Evolutionary conservation across 305 asterid species (phyloP), one percentile per base, ranked within the genome.

Genomic region (Andrographis paniculata): DNA sequence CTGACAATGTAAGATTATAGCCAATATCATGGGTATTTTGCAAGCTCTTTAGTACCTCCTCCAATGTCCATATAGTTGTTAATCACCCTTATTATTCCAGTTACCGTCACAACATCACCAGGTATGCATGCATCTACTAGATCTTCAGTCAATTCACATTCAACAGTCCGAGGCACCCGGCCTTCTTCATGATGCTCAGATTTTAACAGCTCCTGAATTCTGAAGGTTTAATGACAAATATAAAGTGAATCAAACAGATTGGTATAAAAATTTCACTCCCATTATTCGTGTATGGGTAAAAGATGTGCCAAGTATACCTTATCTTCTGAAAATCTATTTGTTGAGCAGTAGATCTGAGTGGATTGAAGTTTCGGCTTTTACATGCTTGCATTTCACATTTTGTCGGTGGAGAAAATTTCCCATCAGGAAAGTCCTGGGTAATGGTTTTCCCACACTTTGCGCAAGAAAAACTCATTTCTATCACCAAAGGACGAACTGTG

Each of bases 61-160:
- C 98, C 98, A 62, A 91, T 86, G 65, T 91, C 98, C 96, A 86
- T 86, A 80, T 86, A 86, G 70, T 78, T 91, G 73, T 86, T 91
- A 56, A 91, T 86, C 74, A 82, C 82, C 61, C 94, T 75, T 58
- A 91, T 79, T 58, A 86, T 78, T 52, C 98, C 98, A 61, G 87
- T 76, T 60, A 78, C 94, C 53, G 89, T 91, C 62, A 83, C 98
- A 59, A 86, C 66, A 66, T 91, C 98, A 35, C 96, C 98, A 63
- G 98, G 98, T 62, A 91, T 82, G 77, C 98, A 86, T 61, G 84
- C 82, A 78, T 91, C 98, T 64, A 86, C 98, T 35, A 91, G 83
- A 72, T 91, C 96, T 71, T 80, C 94, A 44, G 88, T 76, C 71
- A 91, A 71, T 60, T 91, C 98, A 58, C 95, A 86, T 65, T 91